Evolutionary conservation across 768 basidiomycete genomes (phyloP), one percentile per base, ranked within the genome.

Genomic region (Tulasnella sp.): DNA sequence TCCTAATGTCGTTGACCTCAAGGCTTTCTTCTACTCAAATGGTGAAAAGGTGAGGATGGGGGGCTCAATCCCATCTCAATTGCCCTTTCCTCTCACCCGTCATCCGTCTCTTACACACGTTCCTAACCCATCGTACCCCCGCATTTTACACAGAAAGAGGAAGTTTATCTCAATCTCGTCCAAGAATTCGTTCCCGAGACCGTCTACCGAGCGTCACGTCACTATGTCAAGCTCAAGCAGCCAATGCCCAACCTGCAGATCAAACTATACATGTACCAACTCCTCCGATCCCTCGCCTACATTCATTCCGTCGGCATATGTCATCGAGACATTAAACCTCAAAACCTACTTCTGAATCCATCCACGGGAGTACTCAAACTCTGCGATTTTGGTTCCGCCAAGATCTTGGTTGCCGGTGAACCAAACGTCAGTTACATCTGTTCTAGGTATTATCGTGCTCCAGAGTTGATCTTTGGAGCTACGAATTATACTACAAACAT

Each of bases 401-500:
- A 99, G 74, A 99, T 99, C 60, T 76, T 99, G 44, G 84, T 98
- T 34, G 83, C 90, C 6, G 93, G 93, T 48, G 95, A 99, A 64
- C 95, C 95, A 48, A 99, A 99, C 66, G 95, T 99, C 67, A 90
- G 86, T 67, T 99, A 99, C 68, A 99, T 99, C 65, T 99, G 95
- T 72, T 99, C 95, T 57, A 77, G 95, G 66, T 99, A 99, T 72
- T 99, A 99, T 71, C 81, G 95, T 56, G 95, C 95, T 48, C 95
- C 95, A 10, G 95, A 99, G 69, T 79, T 99, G 63, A 99, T 99
- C 64, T 99, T 99, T 63, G 95, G 95, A 46, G 93, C 95, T 35
- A 98, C 95, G 55, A 99, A 99, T 73, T 99, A 99, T 74, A 93
- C 91, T 9, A 98, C 95, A 58, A 96, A 95, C 66, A 99, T 99